phyloP scores from a whole-genome alignment of 768 basidiomycete genomes.

The Phlebiopsis flavidoalba region DNA sequence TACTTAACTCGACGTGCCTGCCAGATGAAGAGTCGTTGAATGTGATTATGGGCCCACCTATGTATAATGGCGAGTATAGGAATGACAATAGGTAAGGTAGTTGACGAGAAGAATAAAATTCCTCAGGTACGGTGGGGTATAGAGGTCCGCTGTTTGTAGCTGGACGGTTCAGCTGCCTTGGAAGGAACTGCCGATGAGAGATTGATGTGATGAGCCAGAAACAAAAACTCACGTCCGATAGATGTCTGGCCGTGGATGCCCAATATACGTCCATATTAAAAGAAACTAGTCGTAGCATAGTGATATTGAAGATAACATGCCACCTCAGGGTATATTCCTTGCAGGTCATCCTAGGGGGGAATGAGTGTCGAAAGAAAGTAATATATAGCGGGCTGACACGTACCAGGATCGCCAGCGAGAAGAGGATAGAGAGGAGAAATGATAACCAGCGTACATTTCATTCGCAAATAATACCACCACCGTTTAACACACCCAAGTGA shows the following conservation, averaged over 20 bases:
- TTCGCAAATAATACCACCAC: conserved; percentile 69
- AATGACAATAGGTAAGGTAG: conserved; percentile 80
- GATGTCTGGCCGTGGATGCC: conserved; percentile 36
- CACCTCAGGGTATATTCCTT: conserved; percentile 87
- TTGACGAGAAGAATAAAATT: conserved; percentile 63
- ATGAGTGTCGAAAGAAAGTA: neutral
- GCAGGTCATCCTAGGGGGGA: conserved; percentile 46
- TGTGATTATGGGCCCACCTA: conserved; percentile 93
- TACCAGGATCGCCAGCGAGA: conserved; percentile 56
- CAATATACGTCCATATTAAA: conserved; percentile 94
- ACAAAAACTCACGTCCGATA: neutral
- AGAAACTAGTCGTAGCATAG: conserved; percentile 88
- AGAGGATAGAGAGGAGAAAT: conserved; percentile 53
- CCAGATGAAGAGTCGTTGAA: conserved; percentile 94
- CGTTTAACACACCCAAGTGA: conserved; percentile 81
- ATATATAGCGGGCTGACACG: conserved; percentile 20
- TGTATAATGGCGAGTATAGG: conserved; percentile 92
- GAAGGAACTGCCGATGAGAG: neutral
- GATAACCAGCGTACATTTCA: conserved; percentile 71
- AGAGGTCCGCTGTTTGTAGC: conserved; percentile 57
- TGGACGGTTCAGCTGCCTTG: conserved; percentile 29
- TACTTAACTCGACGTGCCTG: conserved; percentile 54
- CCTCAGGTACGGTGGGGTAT: conserved; percentile 49
- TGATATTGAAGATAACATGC: conserved; percentile 94
- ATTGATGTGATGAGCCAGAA: neutral